Evolutionary conservation across 768 basidiomycete genomes (phyloP).

Genomic region (Cytidiella melzeri): DNA sequence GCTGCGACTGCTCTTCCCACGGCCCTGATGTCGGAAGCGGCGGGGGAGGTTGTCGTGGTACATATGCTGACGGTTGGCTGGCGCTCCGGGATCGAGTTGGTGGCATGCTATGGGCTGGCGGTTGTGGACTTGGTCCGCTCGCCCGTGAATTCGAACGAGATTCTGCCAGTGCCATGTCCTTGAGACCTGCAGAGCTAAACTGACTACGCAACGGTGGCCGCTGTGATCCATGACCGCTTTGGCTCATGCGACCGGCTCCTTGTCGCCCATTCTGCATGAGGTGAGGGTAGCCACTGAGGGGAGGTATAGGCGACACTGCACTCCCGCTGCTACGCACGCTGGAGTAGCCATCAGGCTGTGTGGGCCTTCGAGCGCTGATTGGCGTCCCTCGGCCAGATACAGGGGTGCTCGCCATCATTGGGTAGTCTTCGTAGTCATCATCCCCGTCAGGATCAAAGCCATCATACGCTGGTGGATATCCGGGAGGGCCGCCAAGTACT

Average conservation of each 20-base stretch:
- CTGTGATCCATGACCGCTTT: slow-evolving; percentile 31
- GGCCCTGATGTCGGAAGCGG: slow-evolving; percentile 46
- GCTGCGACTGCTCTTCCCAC: slow-evolving; percentile 43
- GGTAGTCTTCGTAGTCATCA: slow-evolving; percentile 76
- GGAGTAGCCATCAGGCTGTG: slow-evolving; percentile 12
- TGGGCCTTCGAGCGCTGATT: slow-evolving; percentile 45
- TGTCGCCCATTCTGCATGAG: slow-evolving; percentile 30
- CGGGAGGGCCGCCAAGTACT: slow-evolving; percentile 36
- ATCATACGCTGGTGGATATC: slow-evolving; percentile 50
- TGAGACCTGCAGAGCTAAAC: slow-evolving; percentile 60
- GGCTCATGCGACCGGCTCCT: slow-evolving; percentile 37
- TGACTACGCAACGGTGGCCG: slow-evolving; percentile 52
- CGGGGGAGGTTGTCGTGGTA: slow-evolving; percentile 42
- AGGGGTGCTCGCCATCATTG: slow-evolving; percentile 36
- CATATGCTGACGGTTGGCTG: slow-evolving; percentile 73
- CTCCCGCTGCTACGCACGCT: slow-evolving; percentile 13
- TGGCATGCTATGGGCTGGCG: slow-evolving; percentile 13
- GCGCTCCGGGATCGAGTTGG: slow-evolving; percentile 59
- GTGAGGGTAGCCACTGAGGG: slow-evolving; percentile 27
- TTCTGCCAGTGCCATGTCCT: slow-evolving; percentile 34
- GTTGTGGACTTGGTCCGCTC: slow-evolving; percentile 17
- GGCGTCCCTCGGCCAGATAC: slow-evolving; percentile 75
- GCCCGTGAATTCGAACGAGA: slow-evolving; percentile 32
- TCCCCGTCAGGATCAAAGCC: slow-evolving; percentile 72
- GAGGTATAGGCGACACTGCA: slow-evolving; percentile 10